phyloP scores from a whole-genome alignment of 225 moss, liverwort and hornwort genomes.

The Asterella californica region DNA sequence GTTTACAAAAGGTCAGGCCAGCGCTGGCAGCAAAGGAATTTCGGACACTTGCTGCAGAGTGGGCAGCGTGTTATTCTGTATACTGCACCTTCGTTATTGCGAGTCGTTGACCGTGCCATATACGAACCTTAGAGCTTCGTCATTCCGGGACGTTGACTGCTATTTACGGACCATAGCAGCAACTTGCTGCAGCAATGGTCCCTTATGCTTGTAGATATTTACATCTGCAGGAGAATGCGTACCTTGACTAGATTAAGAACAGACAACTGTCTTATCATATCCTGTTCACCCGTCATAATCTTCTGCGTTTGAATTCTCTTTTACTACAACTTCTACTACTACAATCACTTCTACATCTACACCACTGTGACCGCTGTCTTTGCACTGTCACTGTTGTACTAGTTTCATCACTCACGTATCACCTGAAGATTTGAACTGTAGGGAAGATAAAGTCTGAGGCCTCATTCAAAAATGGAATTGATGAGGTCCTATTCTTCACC shows the following conservation, averaged over 20 bases:
- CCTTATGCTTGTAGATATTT: background rate
- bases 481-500: conserved; percentile 17
- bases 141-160: background rate
- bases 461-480: conserved; percentile 54
- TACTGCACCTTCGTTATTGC: too few species aligned
- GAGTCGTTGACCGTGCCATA: background rate
- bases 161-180: background rate
- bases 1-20: too few species aligned
- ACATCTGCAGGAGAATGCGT: background rate
- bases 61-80: background rate
- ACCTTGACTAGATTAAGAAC: background rate
- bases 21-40: too few species aligned
- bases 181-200: background rate
- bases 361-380: background rate
- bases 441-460: conserved; percentile 39
- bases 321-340: background rate
- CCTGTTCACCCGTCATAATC: background rate
- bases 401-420: conserved; percentile 14
- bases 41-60: too few species aligned
- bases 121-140: background rate
- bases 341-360: background rate
- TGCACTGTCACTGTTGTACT: background rate
- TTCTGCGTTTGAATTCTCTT: background rate
- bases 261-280: background rate
- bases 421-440: conserved; percentile 43